These are phyloP conservation scores for Scheffersomyces titani DNA, from an alignment of 1,139 yeast species.

Conservation along the genomic window DNA sequence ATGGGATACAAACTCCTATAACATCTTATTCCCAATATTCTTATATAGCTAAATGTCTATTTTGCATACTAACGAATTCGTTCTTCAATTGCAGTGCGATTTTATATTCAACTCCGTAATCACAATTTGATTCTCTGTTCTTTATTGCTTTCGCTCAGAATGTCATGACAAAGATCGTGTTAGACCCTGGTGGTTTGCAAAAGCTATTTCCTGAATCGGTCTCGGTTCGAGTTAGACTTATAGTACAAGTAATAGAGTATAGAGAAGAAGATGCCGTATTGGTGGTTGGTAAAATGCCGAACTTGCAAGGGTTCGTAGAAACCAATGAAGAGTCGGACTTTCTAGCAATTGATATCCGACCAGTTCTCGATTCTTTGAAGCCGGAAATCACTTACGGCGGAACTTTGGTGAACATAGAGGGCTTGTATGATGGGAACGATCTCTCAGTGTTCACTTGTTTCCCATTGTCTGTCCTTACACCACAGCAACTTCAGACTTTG, in stretches of 20 bases:
- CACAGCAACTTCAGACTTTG: slow-evolving; percentile 9
- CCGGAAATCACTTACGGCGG: slow-evolving; percentile 8
- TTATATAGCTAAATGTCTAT: no score
- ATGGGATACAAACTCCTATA: no score
- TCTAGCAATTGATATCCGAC: slow-evolving; percentile 5
- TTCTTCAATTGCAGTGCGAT: no score
- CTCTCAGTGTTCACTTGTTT: slow-evolving; percentile 21
- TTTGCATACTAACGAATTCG: no score
- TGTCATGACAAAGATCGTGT: slow-evolving; percentile 28
- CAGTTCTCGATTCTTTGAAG: background rate
- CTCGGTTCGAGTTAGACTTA: slow-evolving; percentile 25
- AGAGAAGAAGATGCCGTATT: slow-evolving; percentile 9
- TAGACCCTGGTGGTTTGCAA: slow-evolving; percentile 27
- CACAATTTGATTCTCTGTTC: no score
- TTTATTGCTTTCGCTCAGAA: no score
- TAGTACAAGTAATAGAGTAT: slow-evolving; percentile 31
- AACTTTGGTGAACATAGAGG: slow-evolving; percentile 14
- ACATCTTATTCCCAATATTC: no score
- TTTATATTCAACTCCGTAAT: no score
- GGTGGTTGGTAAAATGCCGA: slow-evolving; percentile 6
- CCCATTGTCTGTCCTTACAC: slow-evolving; percentile 12
- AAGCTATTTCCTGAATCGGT: slow-evolving; percentile 20
- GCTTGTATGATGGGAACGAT: slow-evolving; percentile 17
- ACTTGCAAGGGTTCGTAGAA: no score
- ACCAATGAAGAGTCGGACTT: slow-evolving; percentile 7